Conservation (phyloP, 371 early-diverging fungal species). For the Circinella minor region DNA sequence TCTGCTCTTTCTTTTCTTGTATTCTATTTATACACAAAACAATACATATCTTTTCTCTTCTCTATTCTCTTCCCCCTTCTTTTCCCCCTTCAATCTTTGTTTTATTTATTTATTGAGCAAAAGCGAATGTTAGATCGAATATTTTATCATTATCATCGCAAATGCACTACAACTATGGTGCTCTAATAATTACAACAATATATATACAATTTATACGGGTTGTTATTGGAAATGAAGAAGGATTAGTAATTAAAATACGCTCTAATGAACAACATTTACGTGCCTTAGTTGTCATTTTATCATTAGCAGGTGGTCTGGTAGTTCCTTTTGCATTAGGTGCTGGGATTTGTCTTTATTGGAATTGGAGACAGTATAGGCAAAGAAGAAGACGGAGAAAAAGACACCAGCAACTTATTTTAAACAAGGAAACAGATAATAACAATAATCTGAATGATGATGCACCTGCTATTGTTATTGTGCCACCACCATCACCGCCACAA, state of each 20-base stretch:
- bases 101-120: neutral
- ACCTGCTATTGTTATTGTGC: constrained; percentile 1
- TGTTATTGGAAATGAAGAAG: constrained; percentile 7
- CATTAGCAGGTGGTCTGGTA: constrained; percentile 28
- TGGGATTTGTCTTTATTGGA: constrained; percentile 32
- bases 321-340: constrained; percentile 26
- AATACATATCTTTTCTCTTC: too few species aligned
- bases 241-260: constrained; percentile 16
- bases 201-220: neutral
- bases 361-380: constrained; percentile 12
- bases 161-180: constrained; percentile 12
- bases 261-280: constrained; percentile 27
- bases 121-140: neutral
- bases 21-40: too few species aligned
- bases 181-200: neutral
- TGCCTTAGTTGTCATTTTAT: constrained; percentile 25
- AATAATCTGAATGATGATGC: neutral
- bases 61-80: too few species aligned
- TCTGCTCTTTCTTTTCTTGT: too few species aligned
- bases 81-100: too few species aligned
- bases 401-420: neutral
- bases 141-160: neutral
- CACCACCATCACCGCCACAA: neutral
- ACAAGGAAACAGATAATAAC: neutral
- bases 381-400: constrained; percentile 4